Evolutionary conservation across 1,284 basidiomycete species (phyloP).

Genomic region (Rhodotorula sp.): DNA sequence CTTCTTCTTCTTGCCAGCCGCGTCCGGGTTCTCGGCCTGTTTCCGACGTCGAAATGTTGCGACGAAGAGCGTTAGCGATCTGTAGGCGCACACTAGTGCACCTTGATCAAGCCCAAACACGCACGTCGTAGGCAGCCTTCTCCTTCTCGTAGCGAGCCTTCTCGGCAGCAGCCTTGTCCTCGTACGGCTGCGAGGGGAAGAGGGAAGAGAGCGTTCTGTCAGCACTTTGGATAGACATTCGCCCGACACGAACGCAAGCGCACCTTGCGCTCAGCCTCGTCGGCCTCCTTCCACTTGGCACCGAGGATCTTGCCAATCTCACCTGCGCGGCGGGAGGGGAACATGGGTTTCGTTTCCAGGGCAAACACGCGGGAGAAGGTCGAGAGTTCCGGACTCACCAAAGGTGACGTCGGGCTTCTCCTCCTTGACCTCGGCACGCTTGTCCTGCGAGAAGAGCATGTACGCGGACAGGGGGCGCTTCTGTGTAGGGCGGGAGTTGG

Average conservation of each 20-base stretch:
- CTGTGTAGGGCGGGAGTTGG: slow-evolving; percentile 7
- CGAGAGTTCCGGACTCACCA: slow-evolving; percentile 56
- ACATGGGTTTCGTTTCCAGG: background rate
- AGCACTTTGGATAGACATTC: slow-evolving; percentile 5
- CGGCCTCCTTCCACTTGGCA: slow-evolving; percentile 85
- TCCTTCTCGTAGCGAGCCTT: slow-evolving; percentile 73
- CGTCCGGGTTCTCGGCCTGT: slow-evolving; percentile 18
- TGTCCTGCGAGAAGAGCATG: slow-evolving; percentile 98
- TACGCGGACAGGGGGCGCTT: slow-evolving; percentile 91
- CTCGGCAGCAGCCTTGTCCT: slow-evolving; percentile 79
- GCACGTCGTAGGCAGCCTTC: slow-evolving; percentile 66
- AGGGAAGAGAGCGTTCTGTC: background rate
- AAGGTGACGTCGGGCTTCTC: slow-evolving; percentile 94
- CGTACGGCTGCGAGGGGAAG: slow-evolving; percentile 70
- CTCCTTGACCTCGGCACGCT: slow-evolving; percentile 87
- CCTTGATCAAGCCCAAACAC: too few species aligned
- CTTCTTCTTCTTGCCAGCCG: slow-evolving; percentile 10
- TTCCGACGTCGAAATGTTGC: background rate
- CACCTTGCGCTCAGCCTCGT: slow-evolving; percentile 80
- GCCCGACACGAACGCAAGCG: slow-evolving; percentile 27
- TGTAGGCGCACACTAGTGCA: background rate
- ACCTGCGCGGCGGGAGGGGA: slow-evolving; percentile 51
- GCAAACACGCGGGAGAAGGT: background rate
- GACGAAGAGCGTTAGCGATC: background rate
- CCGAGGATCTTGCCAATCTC: slow-evolving; percentile 84